phyloP scores from a whole-genome alignment of 2,329 filamentous ascomycete genomes.

The Amylocarpus encephaloides region DNA sequence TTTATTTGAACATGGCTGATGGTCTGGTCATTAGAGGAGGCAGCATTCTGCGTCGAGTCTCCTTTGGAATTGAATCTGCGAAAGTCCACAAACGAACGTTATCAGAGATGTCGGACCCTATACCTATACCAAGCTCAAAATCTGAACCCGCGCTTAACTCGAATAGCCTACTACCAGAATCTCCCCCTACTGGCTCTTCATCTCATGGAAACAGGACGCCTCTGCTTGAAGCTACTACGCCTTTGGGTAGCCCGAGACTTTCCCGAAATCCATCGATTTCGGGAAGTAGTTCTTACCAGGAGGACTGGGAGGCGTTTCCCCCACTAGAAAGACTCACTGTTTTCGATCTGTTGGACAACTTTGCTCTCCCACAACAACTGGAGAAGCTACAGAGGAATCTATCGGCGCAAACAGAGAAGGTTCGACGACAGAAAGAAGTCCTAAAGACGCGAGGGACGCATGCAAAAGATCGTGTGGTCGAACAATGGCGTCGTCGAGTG shows the following conservation, averaged over 20 bases:
- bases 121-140: slow-evolving; percentile 31
- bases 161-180: slow-evolving; percentile 20
- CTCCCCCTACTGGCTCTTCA: slow-evolving; percentile 42
- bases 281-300: slow-evolving; percentile 77
- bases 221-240: slow-evolving; percentile 39
- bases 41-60: slow-evolving; percentile 36
- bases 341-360: slow-evolving; percentile 90
- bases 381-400: slow-evolving; percentile 85
- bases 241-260: slow-evolving; percentile 47
- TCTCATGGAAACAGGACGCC: slow-evolving; percentile 43
- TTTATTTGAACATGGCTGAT: slow-evolving; percentile 36
- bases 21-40: slow-evolving; percentile 37
- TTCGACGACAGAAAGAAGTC: slow-evolving; percentile 74
- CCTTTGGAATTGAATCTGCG: slow-evolving; percentile 36
- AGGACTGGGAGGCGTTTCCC: slow-evolving; percentile 81
- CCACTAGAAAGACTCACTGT: slow-evolving; percentile 85
- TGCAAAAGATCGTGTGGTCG: slow-evolving; percentile 84
- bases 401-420: slow-evolving; percentile 75
- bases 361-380: slow-evolving; percentile 81
- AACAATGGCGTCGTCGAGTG: slow-evolving; percentile 82
- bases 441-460: slow-evolving; percentile 68
- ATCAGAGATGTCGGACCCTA: slow-evolving; percentile 40
- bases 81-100: slow-evolving; percentile 33
- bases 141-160: slow-evolving; percentile 17
- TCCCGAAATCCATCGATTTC: slow-evolving; percentile 78